A percentile compares a stretch with the other conserved stretches of the same genome.
These are phyloP conservation scores for Trichoderma simmonsii DNA, from an alignment of 2,329 filamentous ascomycete species.

Conservation along the genomic window DNA sequence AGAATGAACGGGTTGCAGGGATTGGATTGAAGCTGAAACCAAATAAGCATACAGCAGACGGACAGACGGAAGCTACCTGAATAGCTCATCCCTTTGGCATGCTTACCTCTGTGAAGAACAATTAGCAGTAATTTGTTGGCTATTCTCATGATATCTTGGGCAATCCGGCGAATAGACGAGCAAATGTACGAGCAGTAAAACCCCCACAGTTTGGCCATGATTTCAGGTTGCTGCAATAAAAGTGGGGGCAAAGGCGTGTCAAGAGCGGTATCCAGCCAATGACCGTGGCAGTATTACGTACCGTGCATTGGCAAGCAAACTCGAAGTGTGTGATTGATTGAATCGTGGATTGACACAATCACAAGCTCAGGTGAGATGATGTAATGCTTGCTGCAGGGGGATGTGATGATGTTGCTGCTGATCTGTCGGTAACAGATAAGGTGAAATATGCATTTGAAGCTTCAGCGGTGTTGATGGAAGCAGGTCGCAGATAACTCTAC, in stretches of 20 bases:
- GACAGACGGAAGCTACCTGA: background rate
- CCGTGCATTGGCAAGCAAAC: background rate
- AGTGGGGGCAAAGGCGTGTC: background rate
- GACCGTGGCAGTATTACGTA: constrained; percentile 7
- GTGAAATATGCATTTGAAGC: background rate
- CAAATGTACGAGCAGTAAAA: background rate
- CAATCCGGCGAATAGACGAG: background rate
- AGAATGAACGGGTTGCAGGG: background rate
- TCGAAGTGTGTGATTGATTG: background rate
- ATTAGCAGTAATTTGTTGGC: background rate
- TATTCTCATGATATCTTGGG: background rate
- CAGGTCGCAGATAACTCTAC: background rate
- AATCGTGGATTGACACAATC: background rate
- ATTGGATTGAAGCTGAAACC: background rate
- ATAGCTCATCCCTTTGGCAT: background rate
- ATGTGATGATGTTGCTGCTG: background rate
- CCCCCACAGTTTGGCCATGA: background rate
- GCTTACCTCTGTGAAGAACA: background rate
- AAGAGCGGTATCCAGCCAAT: constrained; percentile 5
- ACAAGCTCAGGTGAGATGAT: background rate
- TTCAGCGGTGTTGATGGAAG: background rate
- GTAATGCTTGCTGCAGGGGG: background rate
- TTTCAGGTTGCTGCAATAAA: background rate
- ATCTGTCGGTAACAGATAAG: background rate
- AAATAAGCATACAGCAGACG: background rate